Evolutionary conservation across 2,329 filamentous ascomycete genomes (phyloP).

Genomic region (Beauveria sp.): DNA sequence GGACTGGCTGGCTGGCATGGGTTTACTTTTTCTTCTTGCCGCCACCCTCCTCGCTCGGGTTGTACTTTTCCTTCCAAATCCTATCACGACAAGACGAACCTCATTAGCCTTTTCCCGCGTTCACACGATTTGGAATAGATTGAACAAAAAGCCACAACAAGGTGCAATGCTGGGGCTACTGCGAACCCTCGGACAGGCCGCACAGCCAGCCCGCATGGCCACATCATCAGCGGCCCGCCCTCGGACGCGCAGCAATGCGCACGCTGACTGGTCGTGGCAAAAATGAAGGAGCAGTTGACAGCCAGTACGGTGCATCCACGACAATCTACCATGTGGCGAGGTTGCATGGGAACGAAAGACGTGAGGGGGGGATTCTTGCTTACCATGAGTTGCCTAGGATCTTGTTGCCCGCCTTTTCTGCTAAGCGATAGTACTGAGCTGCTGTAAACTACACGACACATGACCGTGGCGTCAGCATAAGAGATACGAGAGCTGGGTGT

Average conservation of each 20-base stretch:
- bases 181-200: not conserved
- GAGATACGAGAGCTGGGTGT: not conserved
- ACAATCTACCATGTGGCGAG: not conserved
- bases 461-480: not conserved
- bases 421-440: conserved; percentile 85
- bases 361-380: conserved; percentile 24
- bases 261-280: not conserved
- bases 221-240: not conserved
- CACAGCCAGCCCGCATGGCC: conserved; percentile 1
- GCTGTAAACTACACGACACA: conserved; percentile 55
- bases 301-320: not conserved
- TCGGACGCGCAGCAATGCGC: too few species aligned
- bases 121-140: not conserved
- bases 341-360: not conserved
- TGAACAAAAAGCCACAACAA: not conserved
- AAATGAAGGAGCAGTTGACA: not conserved
- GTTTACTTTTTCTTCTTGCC: conserved; percentile 31
- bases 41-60: conserved; percentile 31
- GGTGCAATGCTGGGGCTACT: too few species aligned
- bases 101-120: not conserved
- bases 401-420: conserved; percentile 83
- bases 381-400: conserved; percentile 93
- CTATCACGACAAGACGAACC: conserved; percentile 33
- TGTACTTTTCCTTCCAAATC: conserved; percentile 99
- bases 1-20: not conserved